Evolutionary conservation across 768 basidiomycete genomes (phyloP), one percentile per base, ranked within the genome.

Genomic region (Russula sp.): DNA sequence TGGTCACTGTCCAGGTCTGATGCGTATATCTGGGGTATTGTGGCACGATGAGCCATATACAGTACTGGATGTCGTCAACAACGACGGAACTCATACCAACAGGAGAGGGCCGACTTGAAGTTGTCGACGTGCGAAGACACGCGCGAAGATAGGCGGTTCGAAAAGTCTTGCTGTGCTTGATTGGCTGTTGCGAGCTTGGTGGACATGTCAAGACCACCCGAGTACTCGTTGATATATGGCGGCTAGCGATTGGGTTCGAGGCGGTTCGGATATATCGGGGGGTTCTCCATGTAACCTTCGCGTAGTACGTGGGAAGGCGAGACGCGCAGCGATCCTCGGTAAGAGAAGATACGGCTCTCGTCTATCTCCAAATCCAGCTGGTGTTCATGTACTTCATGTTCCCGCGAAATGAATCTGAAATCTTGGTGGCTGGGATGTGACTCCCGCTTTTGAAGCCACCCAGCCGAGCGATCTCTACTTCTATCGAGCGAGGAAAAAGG

Each of bases 401-500:
- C 18, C 22, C 10, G 53, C 6, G 60, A 55, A 13, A 55, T 39
- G 45, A 31, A 18, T 27, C 22, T 44, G 22, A 54, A 14, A 13
- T 31, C 37, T 27, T 42, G 37, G 27, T 31, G 48, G 9, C 6
- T 49, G 18, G 20, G 22, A 18, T 44, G 39, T 13, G 11, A 13
- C 11, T 84, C 31, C 75, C 78, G 4, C 76, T 73, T 3, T 7
- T 16, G 31, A 51, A 31, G 31, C 32, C 27, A 60, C 16, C 34
- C 6, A 52, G 8, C 45, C 59, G 51, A 32, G 80, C 77, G 27
- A 87, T 85, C 73, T 89, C 88, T 20, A 79, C 76, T 72, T 87
- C 80, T 49, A 87, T 79, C 6, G 86, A 88, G 45, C 90, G 87
- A 57, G 90, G 76, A 91, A 92, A 79, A 92, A 92, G 40, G 91